Conservation (phyloP, 176 grass and related monocot genomes). For the Urochloa ruziziensis region DNA sequence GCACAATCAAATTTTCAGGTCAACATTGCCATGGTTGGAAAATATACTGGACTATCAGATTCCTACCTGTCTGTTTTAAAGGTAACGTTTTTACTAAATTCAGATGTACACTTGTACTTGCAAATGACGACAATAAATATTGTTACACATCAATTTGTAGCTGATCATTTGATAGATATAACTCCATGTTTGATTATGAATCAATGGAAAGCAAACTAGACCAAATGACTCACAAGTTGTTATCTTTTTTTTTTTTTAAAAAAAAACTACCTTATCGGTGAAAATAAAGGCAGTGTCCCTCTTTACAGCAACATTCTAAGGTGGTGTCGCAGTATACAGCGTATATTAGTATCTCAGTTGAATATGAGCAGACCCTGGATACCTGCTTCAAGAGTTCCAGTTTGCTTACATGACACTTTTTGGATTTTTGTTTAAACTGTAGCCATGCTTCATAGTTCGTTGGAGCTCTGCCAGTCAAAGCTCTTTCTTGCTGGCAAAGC, state of each 20-base stretch:
- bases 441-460: neutral
- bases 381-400: neutral
- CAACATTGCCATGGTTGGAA: conserved; percentile 86
- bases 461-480: neutral
- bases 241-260: neutral
- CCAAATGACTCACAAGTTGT: neutral
- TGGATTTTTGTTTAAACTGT: neutral
- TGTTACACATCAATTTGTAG: neutral
- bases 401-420: neutral
- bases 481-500: neutral
- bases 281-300: neutral
- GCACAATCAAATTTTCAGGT: conserved; percentile 56
- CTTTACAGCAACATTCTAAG: neutral
- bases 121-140: neutral
- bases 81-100: conserved; percentile 50
- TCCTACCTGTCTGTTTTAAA: conserved; percentile 88
- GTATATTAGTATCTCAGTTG: neutral
- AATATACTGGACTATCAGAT: conserved; percentile 79
- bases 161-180: neutral
- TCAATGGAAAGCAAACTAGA: neutral
- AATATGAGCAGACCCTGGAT: neutral
- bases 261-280: neutral
- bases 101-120: conserved; percentile 9
- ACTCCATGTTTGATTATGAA: neutral
- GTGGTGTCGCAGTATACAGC: neutral